Evolutionary conservation across 805 yeast genomes (phyloP).

Genomic region (Zygosaccharomyces gambellarensis): DNA sequence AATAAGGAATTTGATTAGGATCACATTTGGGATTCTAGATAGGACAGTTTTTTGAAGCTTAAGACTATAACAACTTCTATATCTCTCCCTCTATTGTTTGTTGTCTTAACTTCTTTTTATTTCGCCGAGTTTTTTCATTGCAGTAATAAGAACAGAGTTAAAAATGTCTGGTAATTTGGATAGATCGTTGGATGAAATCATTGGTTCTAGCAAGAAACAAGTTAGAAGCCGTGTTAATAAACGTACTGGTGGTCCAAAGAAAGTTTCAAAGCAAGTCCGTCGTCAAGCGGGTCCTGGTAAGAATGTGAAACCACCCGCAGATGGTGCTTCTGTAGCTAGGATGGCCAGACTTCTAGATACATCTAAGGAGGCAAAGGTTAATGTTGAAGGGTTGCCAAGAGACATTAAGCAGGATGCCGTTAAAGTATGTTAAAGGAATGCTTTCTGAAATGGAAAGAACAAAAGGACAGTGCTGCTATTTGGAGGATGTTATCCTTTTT

Average conservation of each 20-base stretch:
- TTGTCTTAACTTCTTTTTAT: slow-evolving; percentile 1
- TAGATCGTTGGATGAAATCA: slow-evolving; percentile 91
- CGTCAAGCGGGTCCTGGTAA: slow-evolving; percentile 24
- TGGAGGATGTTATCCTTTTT: no score
- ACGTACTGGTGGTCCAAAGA: slow-evolving; percentile 31
- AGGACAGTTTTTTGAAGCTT: neutral
- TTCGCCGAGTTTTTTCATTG: neutral
- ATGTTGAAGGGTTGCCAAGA: slow-evolving; percentile 79
- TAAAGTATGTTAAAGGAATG: slow-evolving; percentile 59
- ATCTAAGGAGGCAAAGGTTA: slow-evolving; percentile 69
- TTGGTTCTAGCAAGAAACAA: slow-evolving; percentile 52
- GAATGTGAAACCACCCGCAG: slow-evolving; percentile 28
- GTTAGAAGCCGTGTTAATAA: slow-evolving; percentile 33
- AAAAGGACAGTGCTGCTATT: no score
- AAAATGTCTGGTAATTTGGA: slow-evolving; percentile 78
- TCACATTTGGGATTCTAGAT: neutral
- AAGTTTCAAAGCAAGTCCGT: slow-evolving; percentile 34
- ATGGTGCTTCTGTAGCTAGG: slow-evolving; percentile 32
- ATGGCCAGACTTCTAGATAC: slow-evolving; percentile 40
- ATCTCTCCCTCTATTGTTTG: slow-evolving; percentile 10
- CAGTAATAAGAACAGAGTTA: neutral
- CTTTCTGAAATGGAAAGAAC: neutral
- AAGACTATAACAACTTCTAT: neutral
- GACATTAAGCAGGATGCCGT: slow-evolving; percentile 81
- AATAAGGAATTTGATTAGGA: neutral